These are phyloP conservation scores for Oldenlandia corymbosa DNA, from an alignment of 257 asterid species.

Conservation along the genomic window DNA sequence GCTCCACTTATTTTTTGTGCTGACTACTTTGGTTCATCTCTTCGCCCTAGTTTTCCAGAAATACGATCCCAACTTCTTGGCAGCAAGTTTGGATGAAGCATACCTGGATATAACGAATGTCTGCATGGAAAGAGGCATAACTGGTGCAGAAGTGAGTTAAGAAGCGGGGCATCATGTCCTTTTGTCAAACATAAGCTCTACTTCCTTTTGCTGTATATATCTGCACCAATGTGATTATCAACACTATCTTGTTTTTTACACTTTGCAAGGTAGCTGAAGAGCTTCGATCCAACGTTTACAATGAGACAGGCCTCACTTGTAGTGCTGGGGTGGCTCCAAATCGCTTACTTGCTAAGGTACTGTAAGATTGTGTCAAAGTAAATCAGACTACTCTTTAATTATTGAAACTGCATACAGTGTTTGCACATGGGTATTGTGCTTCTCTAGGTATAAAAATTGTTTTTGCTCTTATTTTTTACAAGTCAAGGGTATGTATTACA, in stretches of 20 bases:
- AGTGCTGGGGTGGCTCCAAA: conserved; percentile 96
- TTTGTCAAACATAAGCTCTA: conserved; percentile 4
- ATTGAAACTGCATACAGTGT: not conserved
- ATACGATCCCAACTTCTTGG: conserved; percentile 75
- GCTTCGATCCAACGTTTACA: conserved; percentile 59
- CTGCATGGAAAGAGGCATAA: conserved; percentile 63
- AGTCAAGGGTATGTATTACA: not conserved
- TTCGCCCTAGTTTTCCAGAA: conserved; percentile 63
- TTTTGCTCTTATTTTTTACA: not conserved
- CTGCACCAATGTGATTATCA: conserved; percentile 10
- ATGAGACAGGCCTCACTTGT: conserved; percentile 92
- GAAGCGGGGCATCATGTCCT: conserved; percentile 6
- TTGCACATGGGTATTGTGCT: not conserved
- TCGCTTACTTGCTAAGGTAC: conserved; percentile 93
- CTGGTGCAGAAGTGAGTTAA: conserved; percentile 71
- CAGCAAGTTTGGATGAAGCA: conserved; percentile 97
- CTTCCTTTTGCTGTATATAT: conserved; percentile 5
- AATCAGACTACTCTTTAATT: not conserved
- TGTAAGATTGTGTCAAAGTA: conserved; percentile 10
- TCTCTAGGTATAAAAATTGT: not conserved
- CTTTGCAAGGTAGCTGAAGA: conserved; percentile 73
- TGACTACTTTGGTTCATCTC: conserved; percentile 18
- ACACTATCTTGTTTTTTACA: conserved; percentile 5
- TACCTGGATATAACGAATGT: conserved; percentile 79
- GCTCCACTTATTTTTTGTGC: conserved; percentile 5